A percentile compares a stretch with the other conserved stretches of the same genome.
Evolutionary conservation across 2,329 filamentous ascomycete species (phyloP).

Genomic region (Ophiostoma tasmaniense): DNA sequence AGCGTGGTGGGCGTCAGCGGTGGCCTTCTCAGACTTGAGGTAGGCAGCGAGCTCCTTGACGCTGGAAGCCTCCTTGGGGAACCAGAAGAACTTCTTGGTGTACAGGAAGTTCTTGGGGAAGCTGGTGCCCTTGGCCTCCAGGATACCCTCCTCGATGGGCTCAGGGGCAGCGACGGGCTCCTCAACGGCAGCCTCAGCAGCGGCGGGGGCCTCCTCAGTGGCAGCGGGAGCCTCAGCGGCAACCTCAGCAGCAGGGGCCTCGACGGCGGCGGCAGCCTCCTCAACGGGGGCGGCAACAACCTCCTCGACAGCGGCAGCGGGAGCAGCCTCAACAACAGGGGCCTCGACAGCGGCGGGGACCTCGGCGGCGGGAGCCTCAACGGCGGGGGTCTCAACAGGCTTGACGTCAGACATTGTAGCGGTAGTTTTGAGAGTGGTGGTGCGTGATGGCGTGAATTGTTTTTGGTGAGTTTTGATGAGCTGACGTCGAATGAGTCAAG

Average conservation of each 20-base stretch:
- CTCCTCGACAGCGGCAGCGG: conserved; percentile 28
- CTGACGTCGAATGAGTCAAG: neutral
- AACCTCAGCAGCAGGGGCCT: conserved; percentile 30
- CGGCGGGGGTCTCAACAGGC: conserved; percentile 24
- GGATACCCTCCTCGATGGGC: conserved; percentile 65
- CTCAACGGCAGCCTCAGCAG: conserved; percentile 34
- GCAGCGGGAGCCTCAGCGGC: conserved; percentile 29
- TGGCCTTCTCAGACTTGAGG: conserved; percentile 80
- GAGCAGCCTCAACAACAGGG: conserved; percentile 29
- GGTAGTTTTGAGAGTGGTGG: neutral
- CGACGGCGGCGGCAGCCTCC: conserved; percentile 37
- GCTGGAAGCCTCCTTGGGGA: conserved; percentile 64
- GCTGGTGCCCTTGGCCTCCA: conserved; percentile 83
- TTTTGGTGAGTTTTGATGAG: conserved; percentile 5
- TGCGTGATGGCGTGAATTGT: neutral
- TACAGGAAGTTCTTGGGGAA: conserved; percentile 84
- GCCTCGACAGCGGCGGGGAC: conserved; percentile 34
- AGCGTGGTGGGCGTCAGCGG: conserved; percentile 63
- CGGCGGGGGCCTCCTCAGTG: conserved; percentile 30
- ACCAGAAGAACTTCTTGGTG: conserved; percentile 90
- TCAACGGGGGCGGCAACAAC: conserved; percentile 27
- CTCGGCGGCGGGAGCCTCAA: conserved; percentile 27
- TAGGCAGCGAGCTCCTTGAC: conserved; percentile 66
- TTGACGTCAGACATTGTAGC: conserved; percentile 26
- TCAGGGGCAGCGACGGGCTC: conserved; percentile 36